Conservation (phyloP, 495 filamentous ascomycete species). For the Aspergillus taichungensis region DNA sequence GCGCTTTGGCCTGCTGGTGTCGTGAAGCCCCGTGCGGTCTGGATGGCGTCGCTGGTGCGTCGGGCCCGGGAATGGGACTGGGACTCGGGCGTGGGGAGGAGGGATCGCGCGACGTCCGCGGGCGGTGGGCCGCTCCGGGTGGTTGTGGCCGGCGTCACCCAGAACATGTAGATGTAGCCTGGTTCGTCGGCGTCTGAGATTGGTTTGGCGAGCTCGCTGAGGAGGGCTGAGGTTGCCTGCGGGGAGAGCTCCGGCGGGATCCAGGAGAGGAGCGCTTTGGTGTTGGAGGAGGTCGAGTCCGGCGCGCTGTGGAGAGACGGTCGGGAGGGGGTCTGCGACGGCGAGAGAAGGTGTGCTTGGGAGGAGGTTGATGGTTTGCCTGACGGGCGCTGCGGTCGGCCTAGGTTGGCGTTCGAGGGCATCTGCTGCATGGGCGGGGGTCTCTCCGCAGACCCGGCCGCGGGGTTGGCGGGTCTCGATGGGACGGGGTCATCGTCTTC, state of each 20-base stretch:
- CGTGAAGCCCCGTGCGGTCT: conserved; percentile 40
- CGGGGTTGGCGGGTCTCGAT: conserved; percentile 2
- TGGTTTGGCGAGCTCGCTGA: conserved; percentile 74
- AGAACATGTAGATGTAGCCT: conserved; percentile 98
- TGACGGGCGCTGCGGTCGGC: no score
- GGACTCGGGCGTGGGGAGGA: conserved; percentile 40
- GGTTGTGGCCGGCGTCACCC: conserved; percentile 56
- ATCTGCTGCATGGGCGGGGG: conserved; percentile 8
- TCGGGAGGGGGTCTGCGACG: conserved; percentile 6
- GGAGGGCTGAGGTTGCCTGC: conserved; percentile 53
- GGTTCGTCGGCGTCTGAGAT: conserved; percentile 69
- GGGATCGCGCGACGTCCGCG: conserved; percentile 47
- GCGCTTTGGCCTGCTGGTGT: conserved; percentile 19
- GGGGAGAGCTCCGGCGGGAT: conserved; percentile 57
- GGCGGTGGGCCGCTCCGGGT: conserved; percentile 38
- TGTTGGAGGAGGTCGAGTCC: conserved; percentile 34
- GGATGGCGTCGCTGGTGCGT: conserved; percentile 57
- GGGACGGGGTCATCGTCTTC: conserved; percentile 11
- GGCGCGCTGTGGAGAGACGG: conserved; percentile 7
- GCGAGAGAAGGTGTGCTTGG: neutral
- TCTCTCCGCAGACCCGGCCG: neutral
- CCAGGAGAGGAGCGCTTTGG: conserved; percentile 45
- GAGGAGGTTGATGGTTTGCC: neutral
- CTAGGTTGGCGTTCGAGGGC: neutral
- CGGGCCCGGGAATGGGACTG: conserved; percentile 43